phyloP scores from a whole-genome alignment of 306 rosid genomes.

The Dalbergia cochinchinensis region DNA sequence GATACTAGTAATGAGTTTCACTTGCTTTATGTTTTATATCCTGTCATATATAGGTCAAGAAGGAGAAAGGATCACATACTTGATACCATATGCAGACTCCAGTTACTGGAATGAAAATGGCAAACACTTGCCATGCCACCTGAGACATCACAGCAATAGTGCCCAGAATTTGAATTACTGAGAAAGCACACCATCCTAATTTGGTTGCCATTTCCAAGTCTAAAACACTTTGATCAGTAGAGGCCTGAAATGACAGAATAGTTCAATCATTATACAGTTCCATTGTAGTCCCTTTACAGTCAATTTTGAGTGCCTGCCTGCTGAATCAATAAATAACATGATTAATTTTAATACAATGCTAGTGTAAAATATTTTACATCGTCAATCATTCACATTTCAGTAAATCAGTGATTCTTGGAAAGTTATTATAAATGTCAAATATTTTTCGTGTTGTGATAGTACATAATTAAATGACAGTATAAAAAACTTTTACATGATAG shows the following conservation, averaged over 20 bases:
- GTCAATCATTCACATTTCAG: too few relatives aligned
- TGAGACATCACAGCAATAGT: slow-evolving; percentile 97
- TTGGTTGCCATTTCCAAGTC: slow-evolving; percentile 85
- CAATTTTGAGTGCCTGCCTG: background rate
- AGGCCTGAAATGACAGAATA: slow-evolving; percentile 69
- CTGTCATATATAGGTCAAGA: slow-evolving; percentile 14
- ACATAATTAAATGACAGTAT: too few relatives aligned
- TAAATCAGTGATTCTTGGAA: too few relatives aligned
- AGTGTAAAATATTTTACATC: too few relatives aligned
- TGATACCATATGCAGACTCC: slow-evolving; percentile 94
- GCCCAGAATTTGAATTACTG: slow-evolving; percentile 82
- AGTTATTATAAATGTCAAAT: too few relatives aligned
- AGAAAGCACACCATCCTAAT: slow-evolving; percentile 97
- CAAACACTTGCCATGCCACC: slow-evolving; percentile 96
- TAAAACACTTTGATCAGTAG: slow-evolving; percentile 92
- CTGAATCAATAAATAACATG: background rate
- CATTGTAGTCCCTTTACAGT: too few relatives aligned
- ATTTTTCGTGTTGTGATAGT: too few relatives aligned
- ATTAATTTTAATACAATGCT: too few relatives aligned
- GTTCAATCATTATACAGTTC: background rate
- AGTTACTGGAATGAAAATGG: slow-evolving; percentile 84
- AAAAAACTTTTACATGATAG: too few relatives aligned
- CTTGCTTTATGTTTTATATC: slow-evolving; percentile 3
- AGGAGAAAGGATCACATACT: slow-evolving; percentile 58
- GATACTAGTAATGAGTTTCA: slow-evolving; percentile 19